Base-by-base conservation (phyloP, 345 rosid species). In the Eucalyptus victrix region DNA sequence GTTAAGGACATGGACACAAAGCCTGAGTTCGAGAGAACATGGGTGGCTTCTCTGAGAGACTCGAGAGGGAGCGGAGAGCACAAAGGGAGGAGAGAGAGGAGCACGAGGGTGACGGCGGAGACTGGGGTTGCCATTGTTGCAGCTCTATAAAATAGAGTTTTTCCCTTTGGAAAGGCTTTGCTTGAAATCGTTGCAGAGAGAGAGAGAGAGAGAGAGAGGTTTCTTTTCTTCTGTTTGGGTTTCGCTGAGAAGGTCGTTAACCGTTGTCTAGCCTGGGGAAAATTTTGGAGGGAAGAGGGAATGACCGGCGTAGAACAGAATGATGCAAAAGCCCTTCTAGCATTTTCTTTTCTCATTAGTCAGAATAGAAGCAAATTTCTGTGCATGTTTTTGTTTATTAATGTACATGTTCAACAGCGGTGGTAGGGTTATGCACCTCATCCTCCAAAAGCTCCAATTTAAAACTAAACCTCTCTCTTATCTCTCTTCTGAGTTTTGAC, bases 1-100 rank as follows among this genome's bases (percentile, higher is more conserved):
- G 90, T 93, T n/a, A 91, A 90, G 12, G 93, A 90, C 95, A 92
- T 90, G 12, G 95, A 90, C 49, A 90, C 87, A 90, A 76, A 89
- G 90, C 92, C 91, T 15, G 93, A 89, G 62, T 88, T 54, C 18
- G 89, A 91, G 89, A 94, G 94, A 67, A 89, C 50, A 12, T 90
- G 89, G 23, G 90, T 56, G 18, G 93, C 94, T 40, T 49, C 65
- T 4, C n/a, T 89, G 91, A 94, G 34, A 30, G 91, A 80, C 49
- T 81, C 60, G 26, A 85, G n/a, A 44, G 93, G 87, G 81, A 89
- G 45, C 7, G 90, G n/a, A 60, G 87, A 14, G 90, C 91, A 34
- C 49, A 72, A 49, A 50, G 91, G 30, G 86, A 58, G 42, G 86
- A 54, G 72, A 51, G 83, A 83, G 85, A 88, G 14, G 53, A 88